These are phyloP conservation scores for Musa acuminata DNA, from an alignment of 176 grass and related monocot genomes.

Conservation along the genomic window DNA sequence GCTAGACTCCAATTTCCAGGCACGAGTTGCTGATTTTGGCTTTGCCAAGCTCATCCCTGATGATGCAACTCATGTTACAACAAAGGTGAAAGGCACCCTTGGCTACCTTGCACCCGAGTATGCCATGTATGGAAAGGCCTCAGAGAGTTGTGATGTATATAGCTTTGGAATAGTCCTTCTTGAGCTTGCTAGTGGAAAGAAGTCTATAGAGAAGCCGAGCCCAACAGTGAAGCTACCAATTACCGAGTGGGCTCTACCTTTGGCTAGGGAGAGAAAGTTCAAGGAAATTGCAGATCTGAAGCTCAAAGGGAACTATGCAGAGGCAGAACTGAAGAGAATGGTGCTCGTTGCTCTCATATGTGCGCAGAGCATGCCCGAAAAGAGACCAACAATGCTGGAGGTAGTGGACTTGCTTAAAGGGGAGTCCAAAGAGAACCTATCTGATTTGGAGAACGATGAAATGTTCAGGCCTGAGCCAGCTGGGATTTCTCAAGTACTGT, in stretches of 20 bases:
- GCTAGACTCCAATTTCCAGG: constrained; percentile 9
- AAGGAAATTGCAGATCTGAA: constrained; percentile 10
- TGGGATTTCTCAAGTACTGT: not conserved
- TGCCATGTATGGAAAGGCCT: constrained; percentile 6
- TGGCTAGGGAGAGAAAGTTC: constrained; percentile 10
- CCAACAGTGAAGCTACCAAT: not conserved
- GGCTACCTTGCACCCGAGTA: constrained; percentile 2
- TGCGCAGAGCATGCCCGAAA: not conserved
- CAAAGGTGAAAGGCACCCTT: not conserved
- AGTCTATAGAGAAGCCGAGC: not conserved
- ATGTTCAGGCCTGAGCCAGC: not conserved
- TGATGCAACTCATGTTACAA: not conserved
- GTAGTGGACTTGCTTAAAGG: constrained; percentile 4
- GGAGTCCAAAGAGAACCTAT: not conserved
- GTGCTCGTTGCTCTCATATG: constrained; percentile 2
- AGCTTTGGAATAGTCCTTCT: constrained; percentile 12
- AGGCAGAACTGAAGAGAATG: constrained; percentile 1
- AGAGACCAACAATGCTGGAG: constrained; percentile 5
- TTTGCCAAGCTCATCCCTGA: constrained; percentile 9
- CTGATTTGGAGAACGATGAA: not conserved
- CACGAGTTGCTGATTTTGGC: constrained; percentile 3
- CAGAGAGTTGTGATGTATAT: constrained; percentile 12
- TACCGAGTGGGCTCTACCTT: constrained; percentile 6
- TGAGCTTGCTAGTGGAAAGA: constrained; percentile 8
- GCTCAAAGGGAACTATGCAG: not conserved